Evolutionary conservation across 441 rosid genomes (phyloP).

Genomic region (Lagerstroemia fauriei): DNA sequence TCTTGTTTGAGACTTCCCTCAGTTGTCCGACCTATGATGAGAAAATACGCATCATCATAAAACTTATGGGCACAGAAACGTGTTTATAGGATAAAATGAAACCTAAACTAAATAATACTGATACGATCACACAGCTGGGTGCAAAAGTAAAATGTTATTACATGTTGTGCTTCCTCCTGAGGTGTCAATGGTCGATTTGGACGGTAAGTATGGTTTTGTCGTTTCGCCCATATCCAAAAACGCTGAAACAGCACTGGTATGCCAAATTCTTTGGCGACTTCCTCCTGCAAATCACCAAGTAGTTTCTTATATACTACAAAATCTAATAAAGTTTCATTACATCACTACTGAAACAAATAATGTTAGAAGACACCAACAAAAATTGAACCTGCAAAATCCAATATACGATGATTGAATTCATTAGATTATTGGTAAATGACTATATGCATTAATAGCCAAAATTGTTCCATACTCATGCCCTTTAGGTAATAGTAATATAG

Average conservation of each 20-base stretch:
- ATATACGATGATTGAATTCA: neutral
- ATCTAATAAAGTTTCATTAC: neutral
- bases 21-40: slow-evolving; percentile 81
- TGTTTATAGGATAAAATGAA: neutral
- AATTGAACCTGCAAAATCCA: neutral
- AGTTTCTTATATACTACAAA: neutral
- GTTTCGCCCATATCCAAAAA: slow-evolving; percentile 96
- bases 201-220: slow-evolving; percentile 96
- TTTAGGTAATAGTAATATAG: no score
- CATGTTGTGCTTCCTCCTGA: slow-evolving; percentile 83
- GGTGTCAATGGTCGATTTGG: slow-evolving; percentile 84
- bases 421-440: neutral
- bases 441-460: no score
- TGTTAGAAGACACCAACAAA: slow-evolving; percentile 2
- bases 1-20: slow-evolving; percentile 79
- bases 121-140: neutral
- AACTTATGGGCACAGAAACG: neutral
- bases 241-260: slow-evolving; percentile 83
- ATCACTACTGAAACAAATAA: neutral
- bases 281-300: slow-evolving; percentile 60
- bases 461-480: no score
- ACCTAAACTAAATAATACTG: slow-evolving; percentile 1
- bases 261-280: slow-evolving; percentile 87
- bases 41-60: neutral
- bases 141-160: slow-evolving; percentile 35